Evolutionary conservation across 163 green algal genomes (phyloP).

Genomic region (Chloromonas sp.): DNA sequence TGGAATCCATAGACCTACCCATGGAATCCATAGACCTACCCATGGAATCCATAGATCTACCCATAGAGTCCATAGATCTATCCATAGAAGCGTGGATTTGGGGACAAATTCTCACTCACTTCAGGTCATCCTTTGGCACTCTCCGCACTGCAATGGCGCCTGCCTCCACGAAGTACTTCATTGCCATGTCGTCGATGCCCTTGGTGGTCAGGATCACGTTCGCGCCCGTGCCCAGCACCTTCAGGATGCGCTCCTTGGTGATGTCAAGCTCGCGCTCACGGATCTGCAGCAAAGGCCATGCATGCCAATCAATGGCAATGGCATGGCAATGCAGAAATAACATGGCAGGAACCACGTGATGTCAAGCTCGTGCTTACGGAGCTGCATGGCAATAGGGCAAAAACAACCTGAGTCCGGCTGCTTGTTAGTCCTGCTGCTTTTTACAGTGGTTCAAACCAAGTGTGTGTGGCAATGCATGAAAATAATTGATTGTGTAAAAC

Average conservation of each 20-base stretch:
- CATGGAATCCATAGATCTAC: too few species aligned
- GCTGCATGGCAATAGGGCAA: not conserved
- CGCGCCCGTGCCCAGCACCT: constrained; percentile 71
- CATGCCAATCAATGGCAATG: not conserved
- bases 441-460: too few species aligned
- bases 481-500: too few species aligned
- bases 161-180: constrained; percentile 99
- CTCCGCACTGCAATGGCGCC: constrained; percentile 83
- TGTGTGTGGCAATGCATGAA: too few species aligned
- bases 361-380: not conserved
- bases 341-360: not conserved
- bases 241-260: constrained; percentile 91
- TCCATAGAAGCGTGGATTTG: too few species aligned
- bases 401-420: too few species aligned
- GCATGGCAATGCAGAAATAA: not conserved
- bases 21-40: too few species aligned
- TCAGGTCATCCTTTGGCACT: constrained; percentile 93
- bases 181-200: constrained; percentile 96
- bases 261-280: constrained; percentile 90
- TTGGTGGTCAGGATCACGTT: constrained; percentile 93
- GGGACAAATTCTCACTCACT: constrained; percentile 30
- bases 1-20: too few species aligned
- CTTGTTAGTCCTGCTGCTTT: too few species aligned
- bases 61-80: too few species aligned
- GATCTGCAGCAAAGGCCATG: constrained; percentile 51